Evolutionary conservation across 305 asterid genomes (phyloP).

Genomic region (Solanum hybrid): DNA sequence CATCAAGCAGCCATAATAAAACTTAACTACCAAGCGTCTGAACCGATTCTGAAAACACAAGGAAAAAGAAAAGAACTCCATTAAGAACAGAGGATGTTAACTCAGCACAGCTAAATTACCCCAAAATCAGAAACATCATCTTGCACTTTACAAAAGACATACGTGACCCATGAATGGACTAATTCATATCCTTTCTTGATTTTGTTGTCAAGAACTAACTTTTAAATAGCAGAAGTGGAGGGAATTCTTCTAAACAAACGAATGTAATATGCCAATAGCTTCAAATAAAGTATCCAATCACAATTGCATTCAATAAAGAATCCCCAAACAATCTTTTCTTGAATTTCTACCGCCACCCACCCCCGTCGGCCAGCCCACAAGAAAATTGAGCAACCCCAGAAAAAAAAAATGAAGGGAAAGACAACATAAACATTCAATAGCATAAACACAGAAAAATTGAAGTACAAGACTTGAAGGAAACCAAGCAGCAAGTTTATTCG

Average conservation of each 20-base stretch:
- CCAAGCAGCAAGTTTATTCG: background rate
- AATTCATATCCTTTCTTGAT: background rate
- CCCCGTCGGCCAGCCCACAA: background rate
- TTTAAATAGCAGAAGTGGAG: background rate
- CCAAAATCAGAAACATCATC: background rate
- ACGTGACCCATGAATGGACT: background rate
- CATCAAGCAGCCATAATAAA: constrained; percentile 19
- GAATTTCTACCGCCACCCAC: background rate
- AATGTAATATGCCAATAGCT: background rate
- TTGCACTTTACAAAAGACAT: background rate
- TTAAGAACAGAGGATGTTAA: background rate
- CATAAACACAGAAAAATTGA: background rate
- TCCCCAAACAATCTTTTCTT: background rate
- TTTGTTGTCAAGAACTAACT: background rate
- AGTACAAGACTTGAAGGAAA: background rate
- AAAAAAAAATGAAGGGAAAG: background rate
- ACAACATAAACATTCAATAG: background rate
- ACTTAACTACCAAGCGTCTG: background rate
- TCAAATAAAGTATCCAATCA: background rate
- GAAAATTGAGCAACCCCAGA: background rate
- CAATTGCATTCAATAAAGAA: background rate
- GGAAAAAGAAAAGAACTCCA: background rate
- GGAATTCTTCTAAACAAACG: background rate
- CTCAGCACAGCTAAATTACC: background rate
- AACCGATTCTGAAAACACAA: constrained; percentile 3